Evolutionary conservation across 2,329 filamentous ascomycete species (phyloP).

Genomic region (Epichloe hybrida): DNA sequence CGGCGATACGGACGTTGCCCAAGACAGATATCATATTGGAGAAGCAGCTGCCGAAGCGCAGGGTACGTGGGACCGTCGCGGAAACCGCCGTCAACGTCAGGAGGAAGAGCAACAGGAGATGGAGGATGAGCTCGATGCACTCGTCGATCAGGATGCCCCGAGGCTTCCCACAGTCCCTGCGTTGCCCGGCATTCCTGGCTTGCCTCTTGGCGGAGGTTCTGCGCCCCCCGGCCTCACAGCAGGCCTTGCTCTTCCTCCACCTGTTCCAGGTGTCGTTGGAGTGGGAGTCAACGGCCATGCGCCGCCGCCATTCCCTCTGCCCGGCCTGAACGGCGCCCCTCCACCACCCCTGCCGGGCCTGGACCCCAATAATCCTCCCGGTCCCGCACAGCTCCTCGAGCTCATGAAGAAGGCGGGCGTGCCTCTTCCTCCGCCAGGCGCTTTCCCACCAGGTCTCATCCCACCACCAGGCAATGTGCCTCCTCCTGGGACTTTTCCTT

Average conservation of each 20-base stretch:
- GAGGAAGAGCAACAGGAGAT: constrained; percentile 90
- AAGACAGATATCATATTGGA: constrained; percentile 90
- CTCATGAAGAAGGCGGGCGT: constrained; percentile 53
- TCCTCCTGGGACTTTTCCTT: constrained; percentile 18
- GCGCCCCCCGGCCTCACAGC: constrained; percentile 29
- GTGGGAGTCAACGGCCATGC: constrained; percentile 24
- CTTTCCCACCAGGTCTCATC: constrained; percentile 30
- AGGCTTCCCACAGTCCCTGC: constrained; percentile 34
- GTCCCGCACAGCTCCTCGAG: constrained; percentile 47
- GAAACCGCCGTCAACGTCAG: constrained; percentile 63
- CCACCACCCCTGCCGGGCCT: constrained; percentile 40
- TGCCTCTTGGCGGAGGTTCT: constrained; percentile 27
- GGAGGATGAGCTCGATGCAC: constrained; percentile 83
- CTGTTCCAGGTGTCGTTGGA: constrained; percentile 40
- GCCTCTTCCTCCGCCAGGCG: constrained; percentile 41
- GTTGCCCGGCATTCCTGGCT: constrained; percentile 47
- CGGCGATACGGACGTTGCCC: constrained; percentile 71
- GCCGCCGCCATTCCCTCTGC: constrained; percentile 41
- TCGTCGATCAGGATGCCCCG: constrained; percentile 74
- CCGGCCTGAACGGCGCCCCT: constrained; percentile 30
- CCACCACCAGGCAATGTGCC: constrained; percentile 26
- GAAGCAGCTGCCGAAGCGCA: constrained; percentile 86
- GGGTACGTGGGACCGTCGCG: constrained; percentile 82
- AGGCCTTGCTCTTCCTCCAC: constrained; percentile 25
- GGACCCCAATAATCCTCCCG: constrained; percentile 45